A percentile compares a stretch with the other conserved stretches of the same genome.
Conservation (phyloP, 768 basidiomycete genomes). For the Mrakia gelida region DNA sequence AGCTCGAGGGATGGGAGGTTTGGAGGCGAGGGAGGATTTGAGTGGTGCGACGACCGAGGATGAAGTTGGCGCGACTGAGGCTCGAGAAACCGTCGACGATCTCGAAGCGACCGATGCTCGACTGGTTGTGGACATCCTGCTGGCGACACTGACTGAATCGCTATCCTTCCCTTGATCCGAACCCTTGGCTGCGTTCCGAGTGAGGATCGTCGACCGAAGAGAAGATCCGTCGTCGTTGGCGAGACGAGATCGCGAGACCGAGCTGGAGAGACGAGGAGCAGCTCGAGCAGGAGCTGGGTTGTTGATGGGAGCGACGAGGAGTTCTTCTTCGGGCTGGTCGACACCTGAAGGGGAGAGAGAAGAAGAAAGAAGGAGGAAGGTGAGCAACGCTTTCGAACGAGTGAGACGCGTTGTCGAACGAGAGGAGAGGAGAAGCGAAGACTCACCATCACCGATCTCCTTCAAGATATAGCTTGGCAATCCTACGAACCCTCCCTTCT, state of each 20-base stretch:
- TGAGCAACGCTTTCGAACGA: not conserved
- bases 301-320: not conserved
- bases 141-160: conserved; percentile 1
- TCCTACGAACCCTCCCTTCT: conserved; percentile 71
- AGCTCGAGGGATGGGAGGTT: not conserved
- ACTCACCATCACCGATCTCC: conserved; percentile 77
- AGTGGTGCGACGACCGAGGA: not conserved
- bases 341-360: not conserved
- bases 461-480: conserved; percentile 85
- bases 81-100: not conserved
- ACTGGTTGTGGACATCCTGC: not conserved
- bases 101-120: not conserved
- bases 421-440: not conserved
- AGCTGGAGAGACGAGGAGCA: conserved; percentile 15
- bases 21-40: not conserved
- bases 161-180: not conserved
- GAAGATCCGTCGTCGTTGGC: not conserved
- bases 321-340: conserved; percentile 12
- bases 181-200: not conserved
- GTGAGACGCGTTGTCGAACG: not conserved
- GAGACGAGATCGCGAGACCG: not conserved
- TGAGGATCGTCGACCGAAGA: conserved; percentile 15
- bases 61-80: not conserved
- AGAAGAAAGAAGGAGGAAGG: not conserved
- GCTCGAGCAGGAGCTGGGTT: not conserved